These are phyloP conservation scores for Kwoniella dendrophila DNA, from an alignment of 768 basidiomycete genomes.

Conservation along the genomic window DNA sequence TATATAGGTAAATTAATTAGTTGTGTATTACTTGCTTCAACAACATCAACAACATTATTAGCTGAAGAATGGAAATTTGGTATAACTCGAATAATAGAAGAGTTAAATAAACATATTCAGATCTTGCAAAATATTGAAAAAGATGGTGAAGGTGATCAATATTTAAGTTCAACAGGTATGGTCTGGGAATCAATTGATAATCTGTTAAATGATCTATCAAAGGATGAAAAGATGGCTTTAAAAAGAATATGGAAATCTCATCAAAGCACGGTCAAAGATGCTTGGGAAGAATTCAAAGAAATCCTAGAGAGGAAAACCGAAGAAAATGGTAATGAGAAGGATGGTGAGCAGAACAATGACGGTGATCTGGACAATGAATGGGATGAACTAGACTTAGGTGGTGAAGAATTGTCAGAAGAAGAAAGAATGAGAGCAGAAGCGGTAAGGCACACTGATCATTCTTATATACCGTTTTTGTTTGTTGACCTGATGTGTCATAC, in stretches of 20 bases:
- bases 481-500: neutral
- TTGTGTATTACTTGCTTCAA: slow-evolving; percentile 31
- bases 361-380: slow-evolving; percentile 32
- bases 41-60: slow-evolving; percentile 10
- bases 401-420: slow-evolving; percentile 28
- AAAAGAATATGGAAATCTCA: slow-evolving; percentile 34
- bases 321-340: slow-evolving; percentile 22
- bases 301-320: slow-evolving; percentile 33
- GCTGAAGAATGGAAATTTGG: slow-evolving; percentile 43
- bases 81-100: slow-evolving; percentile 19
- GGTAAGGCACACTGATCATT: slow-evolving; percentile 24
- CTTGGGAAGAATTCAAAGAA: slow-evolving; percentile 49
- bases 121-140: too few species aligned
- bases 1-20: slow-evolving; percentile 25
- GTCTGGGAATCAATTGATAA: slow-evolving; percentile 46
- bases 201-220: slow-evolving; percentile 16
- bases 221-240: slow-evolving; percentile 30
- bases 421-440: slow-evolving; percentile 29
- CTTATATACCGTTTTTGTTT: neutral
- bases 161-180: slow-evolving; percentile 40
- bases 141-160: slow-evolving; percentile 25
- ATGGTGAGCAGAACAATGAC: slow-evolving; percentile 21
- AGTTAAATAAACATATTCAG: slow-evolving; percentile 20
- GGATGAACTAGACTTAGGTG: slow-evolving; percentile 33
- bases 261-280: slow-evolving; percentile 41